Conservation (phyloP, 78 protist genomes). For the Diacronema lutheri region DNA sequence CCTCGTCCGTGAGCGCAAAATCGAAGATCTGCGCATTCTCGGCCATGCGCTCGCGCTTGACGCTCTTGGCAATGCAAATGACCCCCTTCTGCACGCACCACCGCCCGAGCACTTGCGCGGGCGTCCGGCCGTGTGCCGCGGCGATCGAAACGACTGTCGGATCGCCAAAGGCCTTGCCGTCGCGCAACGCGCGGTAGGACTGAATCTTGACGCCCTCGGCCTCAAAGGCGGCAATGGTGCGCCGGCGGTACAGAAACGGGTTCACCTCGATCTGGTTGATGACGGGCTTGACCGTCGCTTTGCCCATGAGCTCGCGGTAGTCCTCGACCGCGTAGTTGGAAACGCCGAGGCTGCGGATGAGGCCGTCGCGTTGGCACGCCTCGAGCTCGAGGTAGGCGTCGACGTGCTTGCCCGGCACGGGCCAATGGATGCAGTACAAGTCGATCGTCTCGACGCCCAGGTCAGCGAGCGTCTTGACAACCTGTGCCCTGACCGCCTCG, state of each 20-base stretch:
- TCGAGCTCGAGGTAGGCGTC: conserved; percentile 36
- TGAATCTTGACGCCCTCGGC: neutral
- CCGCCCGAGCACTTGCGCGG: conserved; percentile 19
- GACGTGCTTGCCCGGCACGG: conserved; percentile 41
- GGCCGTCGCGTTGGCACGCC: conserved; percentile 8
- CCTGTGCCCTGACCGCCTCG: conserved; percentile 30
- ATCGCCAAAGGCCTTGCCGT: conserved; percentile 4
- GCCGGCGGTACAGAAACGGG: conserved; percentile 37
- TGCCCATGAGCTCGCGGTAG: conserved; percentile 13
- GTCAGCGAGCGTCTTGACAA: conserved; percentile 21
- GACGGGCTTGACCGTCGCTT: neutral
- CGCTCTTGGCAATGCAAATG: neutral
- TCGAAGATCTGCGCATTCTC: neutral
- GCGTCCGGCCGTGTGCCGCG: neutral
- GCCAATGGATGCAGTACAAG: conserved; percentile 48
- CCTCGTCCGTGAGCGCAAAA: neutral
- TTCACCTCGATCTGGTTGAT: conserved; percentile 47
- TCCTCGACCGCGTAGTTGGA: conserved; percentile 44
- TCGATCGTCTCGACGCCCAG: conserved; percentile 30
- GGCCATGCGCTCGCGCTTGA: neutral
- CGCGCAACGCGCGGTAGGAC: neutral
- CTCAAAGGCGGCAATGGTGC: neutral
- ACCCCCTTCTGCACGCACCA: conserved; percentile 12
- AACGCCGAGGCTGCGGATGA: conserved; percentile 34
- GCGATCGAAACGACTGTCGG: neutral